Evolutionary conservation across 345 rosid species (phyloP).

Genomic region (Rubroshorea leprosula): DNA sequence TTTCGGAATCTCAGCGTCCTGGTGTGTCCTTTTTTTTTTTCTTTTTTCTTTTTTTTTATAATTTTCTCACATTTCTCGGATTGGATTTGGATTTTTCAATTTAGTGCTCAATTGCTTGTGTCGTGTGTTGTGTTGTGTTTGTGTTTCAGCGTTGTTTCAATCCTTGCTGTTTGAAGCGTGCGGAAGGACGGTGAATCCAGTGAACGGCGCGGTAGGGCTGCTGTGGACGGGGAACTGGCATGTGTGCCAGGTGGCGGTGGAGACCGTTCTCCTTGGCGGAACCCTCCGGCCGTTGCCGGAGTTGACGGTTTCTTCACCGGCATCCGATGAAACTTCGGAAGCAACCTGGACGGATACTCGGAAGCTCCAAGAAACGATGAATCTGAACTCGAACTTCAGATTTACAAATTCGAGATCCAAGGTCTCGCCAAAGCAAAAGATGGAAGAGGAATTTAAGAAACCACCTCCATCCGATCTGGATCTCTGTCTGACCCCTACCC

Average conservation of each 20-base stretch:
- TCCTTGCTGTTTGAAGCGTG: conserved; percentile 89
- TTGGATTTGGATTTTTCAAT: not conserved
- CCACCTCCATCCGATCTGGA: conserved; percentile 53
- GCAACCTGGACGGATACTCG: conserved; percentile 49
- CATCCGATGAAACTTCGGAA: conserved; percentile 66
- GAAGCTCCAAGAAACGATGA: conserved; percentile 28
- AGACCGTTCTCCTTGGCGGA: conserved; percentile 83
- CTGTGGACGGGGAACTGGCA: conserved; percentile 94
- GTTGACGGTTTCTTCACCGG: conserved; percentile 37
- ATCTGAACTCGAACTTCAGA: conserved; percentile 44
- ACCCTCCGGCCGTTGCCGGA: conserved; percentile 59
- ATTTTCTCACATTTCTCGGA: not conserved
- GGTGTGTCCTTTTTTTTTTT: conserved; percentile 30
- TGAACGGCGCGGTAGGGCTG: conserved; percentile 92
- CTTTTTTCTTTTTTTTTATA: too few species aligned
- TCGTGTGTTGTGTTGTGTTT: too few species aligned
- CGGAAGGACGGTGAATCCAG: conserved; percentile 93
- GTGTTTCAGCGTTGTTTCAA: conserved; percentile 77
- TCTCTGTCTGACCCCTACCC: conserved; percentile 50
- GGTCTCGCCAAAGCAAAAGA: conserved; percentile 44
- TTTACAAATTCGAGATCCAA: conserved; percentile 69
- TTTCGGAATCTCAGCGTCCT: conserved; percentile 85
- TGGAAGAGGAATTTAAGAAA: conserved; percentile 15
- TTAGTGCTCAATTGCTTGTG: not conserved
- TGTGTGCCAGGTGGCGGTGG: conserved; percentile 81